Base-by-base conservation (phyloP, 148 eudicot genomes). In the Vaccinium vitisidaea region DNA sequence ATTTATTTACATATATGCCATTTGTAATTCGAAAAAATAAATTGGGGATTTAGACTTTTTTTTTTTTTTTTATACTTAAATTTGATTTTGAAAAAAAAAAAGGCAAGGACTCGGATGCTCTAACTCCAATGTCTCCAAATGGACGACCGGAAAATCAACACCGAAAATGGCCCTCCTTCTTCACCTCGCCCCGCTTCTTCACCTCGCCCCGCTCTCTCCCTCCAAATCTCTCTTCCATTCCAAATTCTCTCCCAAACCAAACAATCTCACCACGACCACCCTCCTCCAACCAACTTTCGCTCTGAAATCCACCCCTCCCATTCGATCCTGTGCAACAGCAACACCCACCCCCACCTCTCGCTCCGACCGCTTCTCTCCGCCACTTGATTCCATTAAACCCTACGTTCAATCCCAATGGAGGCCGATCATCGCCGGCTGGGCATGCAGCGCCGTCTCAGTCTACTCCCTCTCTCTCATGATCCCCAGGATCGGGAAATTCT, bases 401-500 rank as follows among this genome's bases (percentile, higher is more conserved):
- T 93, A 90, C 88, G 76, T 96, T 58, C 94, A 86, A 71, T 87
- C 98, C 82, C 88, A 94, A 80, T 92, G 92, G 94, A 85, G 87
- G 53, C 87, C 92, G 2, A 90, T 97, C 67, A 80, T 95, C 59
- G 86, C 88, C 30, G 99, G 96, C 30, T 97, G 96, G 96, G 82
- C 88, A 23, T 94, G 88, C 89, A 88, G 94, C 82, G 95, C 91
- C 6, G 81, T 91, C 61, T 95, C 99, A 4, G 98, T 91, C 36
- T 88, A 86, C 80, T 94, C 93, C 39, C 90, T 97, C 78, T 93
- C 99, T 74, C 88, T 84, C 85, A 90, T 97, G 73, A 90, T 97
- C 52, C 96, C 96, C 30, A 84, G 79, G 75, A 86, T 92, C 15
- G 97, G 93, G 5, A 74, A 86, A 8, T 53, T 96, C 10, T 88